Percentiles rank a stretch among this genome's conserved stretches.
Conservation (phyloP, 805 yeast genomes). For the Teunomyces stri region DNA sequence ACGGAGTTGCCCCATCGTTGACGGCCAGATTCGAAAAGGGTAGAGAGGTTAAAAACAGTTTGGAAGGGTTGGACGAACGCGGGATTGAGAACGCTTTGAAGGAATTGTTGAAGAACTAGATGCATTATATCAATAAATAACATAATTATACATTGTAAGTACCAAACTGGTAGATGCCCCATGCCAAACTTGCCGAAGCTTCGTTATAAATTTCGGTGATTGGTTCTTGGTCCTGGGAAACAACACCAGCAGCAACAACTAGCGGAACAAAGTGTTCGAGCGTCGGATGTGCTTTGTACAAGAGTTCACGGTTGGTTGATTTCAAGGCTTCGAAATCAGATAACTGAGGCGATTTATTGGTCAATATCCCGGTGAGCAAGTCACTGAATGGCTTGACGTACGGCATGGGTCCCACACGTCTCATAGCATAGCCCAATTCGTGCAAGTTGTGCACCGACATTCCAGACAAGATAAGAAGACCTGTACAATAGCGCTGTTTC, state of each 20-base stretch:
- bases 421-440: slow-evolving; percentile 40
- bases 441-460: slow-evolving; percentile 76
- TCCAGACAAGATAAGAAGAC: slow-evolving; percentile 63
- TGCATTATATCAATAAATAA: neutral
- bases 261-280: slow-evolving; percentile 72
- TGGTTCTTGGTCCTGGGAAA: slow-evolving; percentile 29
- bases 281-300: slow-evolving; percentile 67
- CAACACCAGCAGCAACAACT: slow-evolving; percentile 59
- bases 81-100: slow-evolving; percentile 43
- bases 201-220: slow-evolving; percentile 48
- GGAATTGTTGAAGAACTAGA: slow-evolving; percentile 31
- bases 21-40: slow-evolving; percentile 70
- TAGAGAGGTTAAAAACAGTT: slow-evolving; percentile 45
- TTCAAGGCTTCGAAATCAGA: slow-evolving; percentile 39
- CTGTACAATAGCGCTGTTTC: slow-evolving; percentile 24
- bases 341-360: slow-evolving; percentile 24
- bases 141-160: neutral
- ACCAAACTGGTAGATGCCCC: slow-evolving; percentile 63
- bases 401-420: slow-evolving; percentile 28
- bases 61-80: slow-evolving; percentile 47
- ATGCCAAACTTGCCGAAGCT: slow-evolving; percentile 52
- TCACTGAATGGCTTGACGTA: slow-evolving; percentile 55
- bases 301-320: slow-evolving; percentile 25
- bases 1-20: slow-evolving; percentile 68
- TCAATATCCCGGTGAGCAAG: slow-evolving; percentile 41